Base-by-base conservation (phyloP, 352 stramenopile genomes). In the Phytophthora cactorum region DNA sequence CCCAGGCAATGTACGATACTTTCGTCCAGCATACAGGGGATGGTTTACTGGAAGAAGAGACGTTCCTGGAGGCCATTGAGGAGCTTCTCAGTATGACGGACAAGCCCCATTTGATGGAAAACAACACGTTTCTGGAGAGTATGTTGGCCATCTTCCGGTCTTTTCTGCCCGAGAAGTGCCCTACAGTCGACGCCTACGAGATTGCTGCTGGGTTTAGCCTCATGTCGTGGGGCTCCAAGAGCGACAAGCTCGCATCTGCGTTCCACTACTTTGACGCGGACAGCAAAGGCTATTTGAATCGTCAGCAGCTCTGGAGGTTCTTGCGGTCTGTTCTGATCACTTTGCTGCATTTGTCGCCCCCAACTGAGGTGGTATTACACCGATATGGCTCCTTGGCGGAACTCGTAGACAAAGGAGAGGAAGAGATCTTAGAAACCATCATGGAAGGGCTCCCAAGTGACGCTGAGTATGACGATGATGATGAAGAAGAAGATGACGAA, bases 261-360 rank as follows among this genome's bases (percentile, higher is more conserved):
- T 96, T 96, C 51, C 85, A 96, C 62, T 96, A 90, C 54, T 96
- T 95, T 47, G 88, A 96, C 44, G 76, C 78, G 5, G 88, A 96
- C 36, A 87, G 84, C 66, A 93, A 93, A 29, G 86, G 82, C 0
- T 92, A 84, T 25, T 59, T 96, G 54, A 91, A 93, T 61, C 79
- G 78, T 3, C 78, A 93, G 57, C 88, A 96, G 47, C 64, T 96
- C 9, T 96, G 88, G 88, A 76, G 84, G 12, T 96, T 95, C 51
- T 52, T 96, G n/a, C 79, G 88, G 0, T 96, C 88, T 2, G 73
- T 95, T 52, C 43, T 96, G 36, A 90, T 91, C 17, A 89, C 76
- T 22, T 62, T 96, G 11, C 50, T 96, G 5, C 79, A 90, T 57
- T 67, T 96, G 5, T 93, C 86, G 1, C 88, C 88, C 27, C 85